Conservation (phyloP, 768 basidiomycete genomes). For the Gyrodon lividus region DNA sequence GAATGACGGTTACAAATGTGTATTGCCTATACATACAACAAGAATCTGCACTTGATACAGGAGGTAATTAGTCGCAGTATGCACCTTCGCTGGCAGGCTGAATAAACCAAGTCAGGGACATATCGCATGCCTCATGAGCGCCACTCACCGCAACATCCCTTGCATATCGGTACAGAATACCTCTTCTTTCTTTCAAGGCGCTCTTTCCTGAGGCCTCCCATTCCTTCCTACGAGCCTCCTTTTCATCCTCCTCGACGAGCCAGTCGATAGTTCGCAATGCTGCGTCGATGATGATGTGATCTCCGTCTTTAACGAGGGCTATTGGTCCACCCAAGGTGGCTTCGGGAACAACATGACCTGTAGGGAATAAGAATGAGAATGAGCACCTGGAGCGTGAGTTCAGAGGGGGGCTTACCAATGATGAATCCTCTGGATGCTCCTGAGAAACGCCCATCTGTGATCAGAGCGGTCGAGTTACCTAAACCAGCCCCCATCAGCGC, state of each 20-base stretch:
- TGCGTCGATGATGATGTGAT: slow-evolving; percentile 73
- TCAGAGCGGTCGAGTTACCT: slow-evolving; percentile 71
- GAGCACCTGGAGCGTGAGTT: slow-evolving; percentile 36
- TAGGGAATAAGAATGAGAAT: slow-evolving; percentile 30
- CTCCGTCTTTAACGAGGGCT: slow-evolving; percentile 82
- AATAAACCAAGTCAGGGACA: slow-evolving; percentile 9
- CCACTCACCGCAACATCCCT: slow-evolving; percentile 81
- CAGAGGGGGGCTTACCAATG: slow-evolving; percentile 39
- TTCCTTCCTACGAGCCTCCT: slow-evolving; percentile 54
- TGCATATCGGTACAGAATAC: slow-evolving; percentile 77
- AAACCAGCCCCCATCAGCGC: slow-evolving; percentile 85
- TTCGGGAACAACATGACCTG: slow-evolving; percentile 62
- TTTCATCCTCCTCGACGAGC: slow-evolving; percentile 68
- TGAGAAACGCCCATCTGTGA: slow-evolving; percentile 89
- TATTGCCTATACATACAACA: slow-evolving; percentile 4
- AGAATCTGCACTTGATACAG: neutral
- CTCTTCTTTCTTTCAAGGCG: slow-evolving; percentile 66
- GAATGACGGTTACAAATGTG: slow-evolving; percentile 62
- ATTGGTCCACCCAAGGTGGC: slow-evolving; percentile 84
- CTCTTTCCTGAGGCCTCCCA: slow-evolving; percentile 72
- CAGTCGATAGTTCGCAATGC: slow-evolving; percentile 65
- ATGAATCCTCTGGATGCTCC: slow-evolving; percentile 74
- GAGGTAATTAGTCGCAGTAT: slow-evolving; percentile 65
- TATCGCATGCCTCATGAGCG: slow-evolving; percentile 2
- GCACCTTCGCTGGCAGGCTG: slow-evolving; percentile 83